Percentiles rank a stretch among this genome's conserved stretches.
Evolutionary conservation across 148 eudicot species (phyloP).

Genomic region (Amaranthus palmeri): DNA sequence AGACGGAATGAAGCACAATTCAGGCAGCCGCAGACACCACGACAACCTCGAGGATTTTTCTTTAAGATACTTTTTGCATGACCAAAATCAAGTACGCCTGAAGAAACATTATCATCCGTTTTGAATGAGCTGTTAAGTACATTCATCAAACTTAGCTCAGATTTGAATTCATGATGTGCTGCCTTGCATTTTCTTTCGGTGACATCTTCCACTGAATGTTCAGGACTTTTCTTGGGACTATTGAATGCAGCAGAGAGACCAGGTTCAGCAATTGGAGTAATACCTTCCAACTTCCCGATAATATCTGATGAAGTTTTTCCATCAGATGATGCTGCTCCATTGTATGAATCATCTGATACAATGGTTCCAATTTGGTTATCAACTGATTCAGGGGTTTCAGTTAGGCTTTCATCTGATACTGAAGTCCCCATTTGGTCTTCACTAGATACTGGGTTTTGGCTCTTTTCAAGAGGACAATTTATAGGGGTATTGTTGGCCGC

Average conservation of each 20-base stretch:
- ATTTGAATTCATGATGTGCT: not conserved
- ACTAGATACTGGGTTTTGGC: slow-evolving; percentile 9
- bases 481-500: not conserved
- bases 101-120: slow-evolving; percentile 19
- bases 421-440: slow-evolving; percentile 5
- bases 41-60: slow-evolving; percentile 70
- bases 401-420: not conserved
- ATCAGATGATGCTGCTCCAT: slow-evolving; percentile 13
- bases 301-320: slow-evolving; percentile 14
- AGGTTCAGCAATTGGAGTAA: slow-evolving; percentile 12
- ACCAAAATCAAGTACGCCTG: slow-evolving; percentile 14
- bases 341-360: not conserved
- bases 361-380: slow-evolving; percentile 5
- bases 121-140: slow-evolving; percentile 20
- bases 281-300: slow-evolving; percentile 14
- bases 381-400: slow-evolving; percentile 4
- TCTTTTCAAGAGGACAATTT: slow-evolving; percentile 13
- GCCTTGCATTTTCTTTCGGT: slow-evolving; percentile 13
- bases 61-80: slow-evolving; percentile 52
- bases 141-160: slow-evolving; percentile 13
- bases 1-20: slow-evolving; percentile 66
- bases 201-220: slow-evolving; percentile 19
- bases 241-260: slow-evolving; percentile 14
- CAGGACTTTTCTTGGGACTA: slow-evolving; percentile 11
- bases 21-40: slow-evolving; percentile 73